These are phyloP conservation scores for Termitomyces sp. DNA, from an alignment of 768 basidiomycete species.

Conservation along the genomic window DNA sequence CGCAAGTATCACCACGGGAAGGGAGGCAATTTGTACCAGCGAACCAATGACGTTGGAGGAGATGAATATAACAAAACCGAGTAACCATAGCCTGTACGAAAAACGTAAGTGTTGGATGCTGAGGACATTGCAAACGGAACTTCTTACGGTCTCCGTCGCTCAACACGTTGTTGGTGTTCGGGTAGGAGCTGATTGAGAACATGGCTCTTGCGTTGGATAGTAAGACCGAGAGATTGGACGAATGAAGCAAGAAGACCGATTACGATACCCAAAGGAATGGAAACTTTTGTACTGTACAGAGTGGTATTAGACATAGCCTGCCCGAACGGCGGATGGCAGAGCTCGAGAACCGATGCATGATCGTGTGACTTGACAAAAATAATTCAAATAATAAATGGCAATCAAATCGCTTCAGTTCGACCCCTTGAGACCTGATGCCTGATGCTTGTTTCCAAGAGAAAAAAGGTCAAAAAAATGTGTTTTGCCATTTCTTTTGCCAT, in stretches of 20 bases:
- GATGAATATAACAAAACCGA: slow-evolving; percentile 84
- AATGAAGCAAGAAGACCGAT: slow-evolving; percentile 78
- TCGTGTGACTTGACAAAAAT: neutral
- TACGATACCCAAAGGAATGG: slow-evolving; percentile 46
- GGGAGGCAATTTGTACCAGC: slow-evolving; percentile 86
- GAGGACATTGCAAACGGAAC: neutral
- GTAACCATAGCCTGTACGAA: slow-evolving; percentile 68
- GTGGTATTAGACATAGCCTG: slow-evolving; percentile 1
- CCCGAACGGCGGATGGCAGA: neutral
- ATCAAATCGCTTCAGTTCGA: too few species aligned
- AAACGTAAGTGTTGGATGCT: neutral
- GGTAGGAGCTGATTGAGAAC: slow-evolving; percentile 74
- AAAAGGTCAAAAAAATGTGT: too few species aligned
- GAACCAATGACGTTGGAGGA: slow-evolving; percentile 86
- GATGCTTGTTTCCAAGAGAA: too few species aligned
- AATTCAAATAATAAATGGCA: too few species aligned
- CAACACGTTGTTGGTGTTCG: slow-evolving; percentile 53
- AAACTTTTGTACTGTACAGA: slow-evolving; percentile 25
- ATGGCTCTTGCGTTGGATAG: slow-evolving; percentile 92
- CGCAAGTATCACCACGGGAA: slow-evolving; percentile 92
- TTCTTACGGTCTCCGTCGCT: slow-evolving; percentile 76
- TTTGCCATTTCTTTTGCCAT: too few species aligned
- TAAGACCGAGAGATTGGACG: slow-evolving; percentile 86
- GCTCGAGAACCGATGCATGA: neutral
- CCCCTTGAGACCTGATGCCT: too few species aligned